Evolutionary conservation across 2,329 filamentous ascomycete species (phyloP), one percentile per base, ranked within the genome.

Genomic region (Leptographium procerum): DNA sequence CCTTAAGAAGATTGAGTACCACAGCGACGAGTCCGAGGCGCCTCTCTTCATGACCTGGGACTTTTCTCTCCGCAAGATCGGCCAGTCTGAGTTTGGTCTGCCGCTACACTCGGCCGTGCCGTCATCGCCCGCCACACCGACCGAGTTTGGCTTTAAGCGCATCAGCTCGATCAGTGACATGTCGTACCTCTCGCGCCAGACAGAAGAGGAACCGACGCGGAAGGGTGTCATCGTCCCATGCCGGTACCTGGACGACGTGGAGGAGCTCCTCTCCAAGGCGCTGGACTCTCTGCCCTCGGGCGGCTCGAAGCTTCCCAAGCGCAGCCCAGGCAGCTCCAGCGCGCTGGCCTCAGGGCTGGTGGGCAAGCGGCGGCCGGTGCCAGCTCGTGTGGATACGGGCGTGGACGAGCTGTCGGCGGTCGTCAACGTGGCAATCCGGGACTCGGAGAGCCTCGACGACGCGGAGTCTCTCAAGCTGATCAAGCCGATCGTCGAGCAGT

Each of bases 141-240:
- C 78, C 28, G 81, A 84, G 60, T 77, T 78, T 64, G 72, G 74
- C 16, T 88, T 91, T 72, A 89, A 90, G 75, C 85, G 91, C 66
- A 87, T 97, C 68, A 85, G 88, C 75, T 97, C 94, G 57, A 94
- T 99, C 72, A 96, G 91, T 71, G 94, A 99, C 69, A 89, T 99
- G 87, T 89, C 90, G 19, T 96, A 95, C 72, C 77, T 96, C 61
- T 80, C 84, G 61, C 83, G 83, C 64, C 86, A 87, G 69, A 81
- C 83, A 57, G 82, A 87, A 48, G 79, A 84, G 47, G 91, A 96
- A 73, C 88, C 89, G 36, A 84, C 81, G 33, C 84, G 94, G 67
- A 95, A 94, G 77, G 94, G 94, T 82, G 90, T 95, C 58, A 94
- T 99, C 63, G 85, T 96, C 52, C 91, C 94, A 34, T 91, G 95